These are phyloP conservation scores for Panicum miliaceum DNA, from an alignment of 176 grass and related monocot species.

Conservation along the genomic window DNA sequence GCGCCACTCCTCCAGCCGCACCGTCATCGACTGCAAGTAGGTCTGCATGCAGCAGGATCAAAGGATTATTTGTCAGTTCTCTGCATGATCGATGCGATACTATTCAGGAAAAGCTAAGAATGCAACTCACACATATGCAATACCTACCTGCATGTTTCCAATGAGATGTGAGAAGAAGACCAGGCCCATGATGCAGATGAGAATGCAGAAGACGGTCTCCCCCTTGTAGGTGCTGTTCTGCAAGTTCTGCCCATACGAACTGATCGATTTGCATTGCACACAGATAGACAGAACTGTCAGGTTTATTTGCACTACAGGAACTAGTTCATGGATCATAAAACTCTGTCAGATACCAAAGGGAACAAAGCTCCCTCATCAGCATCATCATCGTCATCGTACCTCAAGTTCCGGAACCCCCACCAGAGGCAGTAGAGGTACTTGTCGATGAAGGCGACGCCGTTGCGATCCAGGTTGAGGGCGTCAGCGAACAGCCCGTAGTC, in stretches of 20 bases:
- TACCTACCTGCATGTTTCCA: conserved; percentile 94
- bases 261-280: conserved; percentile 34
- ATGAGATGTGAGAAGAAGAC: conserved; percentile 98
- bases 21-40: conserved; percentile 87
- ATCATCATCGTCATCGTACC: conserved; percentile 7
- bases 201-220: conserved; percentile 89
- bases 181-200: conserved; percentile 89
- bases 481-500: conserved; percentile 77
- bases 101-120: background rate
- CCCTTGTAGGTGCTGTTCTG: conserved; percentile 77
- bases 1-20: conserved; percentile 90
- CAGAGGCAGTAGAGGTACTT: conserved; percentile 99
- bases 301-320: background rate
- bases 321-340: background rate
- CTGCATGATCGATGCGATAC: background rate
- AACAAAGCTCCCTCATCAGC: background rate
- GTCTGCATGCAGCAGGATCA: conserved; percentile 44
- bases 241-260: conserved; percentile 92
- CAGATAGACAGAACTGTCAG: background rate
- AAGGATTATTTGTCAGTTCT: background rate
- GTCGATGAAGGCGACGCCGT: conserved; percentile 55
- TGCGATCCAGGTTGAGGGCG: conserved; percentile 60
- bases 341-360: background rate
- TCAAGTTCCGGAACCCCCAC: conserved; percentile 91
- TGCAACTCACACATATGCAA: background rate